phyloP scores from a whole-genome alignment of 1,139 yeast genomes.

The Nakaseomyces bracarensis region DNA sequence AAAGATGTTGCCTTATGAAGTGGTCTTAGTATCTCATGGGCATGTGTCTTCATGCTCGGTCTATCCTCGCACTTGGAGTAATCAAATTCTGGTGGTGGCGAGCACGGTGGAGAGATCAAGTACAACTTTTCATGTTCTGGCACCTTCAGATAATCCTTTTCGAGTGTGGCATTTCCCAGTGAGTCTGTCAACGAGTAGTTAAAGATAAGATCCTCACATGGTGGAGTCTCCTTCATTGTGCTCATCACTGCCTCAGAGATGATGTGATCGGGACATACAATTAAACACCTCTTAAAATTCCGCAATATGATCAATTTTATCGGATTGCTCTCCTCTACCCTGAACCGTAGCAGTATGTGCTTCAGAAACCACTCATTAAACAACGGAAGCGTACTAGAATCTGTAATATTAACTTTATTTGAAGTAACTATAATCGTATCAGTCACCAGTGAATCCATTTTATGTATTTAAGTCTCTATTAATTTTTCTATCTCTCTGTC shows the following conservation, averaged over 20 bases:
- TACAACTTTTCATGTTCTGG: slow-evolving; percentile 32
- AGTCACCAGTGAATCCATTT: slow-evolving; percentile 9
- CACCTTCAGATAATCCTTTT: slow-evolving; percentile 26
- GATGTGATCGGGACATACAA: slow-evolving; percentile 17
- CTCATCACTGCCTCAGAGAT: slow-evolving; percentile 12
- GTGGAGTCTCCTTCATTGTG: slow-evolving; percentile 5
- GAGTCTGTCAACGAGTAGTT: slow-evolving; percentile 21
- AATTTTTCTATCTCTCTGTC: not conserved
- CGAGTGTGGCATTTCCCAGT: slow-evolving; percentile 10
- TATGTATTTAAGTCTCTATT: not conserved
- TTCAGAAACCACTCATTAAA: slow-evolving; percentile 11
- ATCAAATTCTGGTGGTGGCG: slow-evolving; percentile 37
- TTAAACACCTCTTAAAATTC: slow-evolving; percentile 17
- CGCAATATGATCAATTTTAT: slow-evolving; percentile 18
- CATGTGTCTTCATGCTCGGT: slow-evolving; percentile 24
- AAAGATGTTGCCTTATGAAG: slow-evolving; percentile 7
- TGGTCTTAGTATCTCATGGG: slow-evolving; percentile 9
- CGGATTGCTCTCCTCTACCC: slow-evolving; percentile 14
- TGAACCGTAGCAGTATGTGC: slow-evolving; percentile 9
- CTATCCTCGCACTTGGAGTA: slow-evolving; percentile 33
- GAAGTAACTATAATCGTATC: slow-evolving; percentile 18
- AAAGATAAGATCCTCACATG: slow-evolving; percentile 9
- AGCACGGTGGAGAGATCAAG: slow-evolving; percentile 36
- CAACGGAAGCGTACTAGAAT: slow-evolving; percentile 7
- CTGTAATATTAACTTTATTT: slow-evolving; percentile 8